phyloP scores from a whole-genome alignment of 441 rosid genomes.

The Eutrema salsugineum region DNA sequence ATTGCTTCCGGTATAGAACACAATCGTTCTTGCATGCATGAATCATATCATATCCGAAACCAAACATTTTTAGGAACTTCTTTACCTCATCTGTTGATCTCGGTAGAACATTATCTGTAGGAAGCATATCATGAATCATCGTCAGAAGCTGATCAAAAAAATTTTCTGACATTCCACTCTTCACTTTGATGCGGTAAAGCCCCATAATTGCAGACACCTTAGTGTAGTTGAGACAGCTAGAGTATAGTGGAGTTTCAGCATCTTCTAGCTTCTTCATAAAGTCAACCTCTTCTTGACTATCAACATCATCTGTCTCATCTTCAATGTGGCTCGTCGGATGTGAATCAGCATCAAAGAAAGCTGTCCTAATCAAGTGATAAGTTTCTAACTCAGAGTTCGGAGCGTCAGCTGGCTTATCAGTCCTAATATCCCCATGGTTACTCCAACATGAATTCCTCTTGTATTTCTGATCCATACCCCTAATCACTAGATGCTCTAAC shows the following conservation, averaged over 20 bases:
- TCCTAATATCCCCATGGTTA: too few species aligned
- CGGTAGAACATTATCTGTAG: too few species aligned
- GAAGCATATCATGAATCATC: too few species aligned
- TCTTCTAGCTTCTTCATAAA: too few species aligned
- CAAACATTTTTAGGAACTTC: not conserved
- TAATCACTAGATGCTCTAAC: too few species aligned
- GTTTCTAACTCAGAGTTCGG: not conserved
- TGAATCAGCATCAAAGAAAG: not conserved
- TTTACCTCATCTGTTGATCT: not conserved
- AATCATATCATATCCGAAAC: not conserved
- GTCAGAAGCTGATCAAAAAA: too few species aligned
- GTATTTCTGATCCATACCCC: too few species aligned
- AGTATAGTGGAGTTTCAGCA: too few species aligned
- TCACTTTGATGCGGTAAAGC: too few species aligned
- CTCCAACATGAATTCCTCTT: too few species aligned
- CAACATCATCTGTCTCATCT: not conserved
- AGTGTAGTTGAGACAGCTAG: too few species aligned
- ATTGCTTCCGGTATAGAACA: not conserved
- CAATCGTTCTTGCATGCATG: not conserved
- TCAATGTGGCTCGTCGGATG: not conserved
- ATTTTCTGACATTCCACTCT: too few species aligned
- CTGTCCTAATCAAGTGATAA: not conserved
- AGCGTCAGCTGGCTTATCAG: not conserved
- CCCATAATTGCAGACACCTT: not conserved
- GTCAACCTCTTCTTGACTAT: not conserved